These are phyloP conservation scores for Sechiopsis laciniata DNA, from an alignment of 306 rosid genomes.

Conservation along the genomic window DNA sequence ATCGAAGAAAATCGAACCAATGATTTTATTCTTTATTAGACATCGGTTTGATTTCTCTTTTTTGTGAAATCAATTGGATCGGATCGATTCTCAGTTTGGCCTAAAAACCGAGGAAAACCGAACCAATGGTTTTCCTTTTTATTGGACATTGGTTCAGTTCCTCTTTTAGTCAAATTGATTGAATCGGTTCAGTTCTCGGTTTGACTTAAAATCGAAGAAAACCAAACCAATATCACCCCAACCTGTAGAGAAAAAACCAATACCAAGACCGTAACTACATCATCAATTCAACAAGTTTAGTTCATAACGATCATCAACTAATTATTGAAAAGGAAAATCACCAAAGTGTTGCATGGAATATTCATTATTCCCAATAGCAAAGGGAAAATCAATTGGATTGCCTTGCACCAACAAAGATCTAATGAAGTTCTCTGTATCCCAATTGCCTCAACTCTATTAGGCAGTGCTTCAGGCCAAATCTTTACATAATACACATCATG, in stretches of 20 bases:
- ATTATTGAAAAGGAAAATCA: not conserved
- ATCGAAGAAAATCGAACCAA: too few species aligned
- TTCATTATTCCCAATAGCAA: not conserved
- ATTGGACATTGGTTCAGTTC: too few species aligned
- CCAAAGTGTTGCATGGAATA: slow-evolving; percentile 3
- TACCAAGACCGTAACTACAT: not conserved
- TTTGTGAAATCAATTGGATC: too few species aligned
- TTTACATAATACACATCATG: not conserved
- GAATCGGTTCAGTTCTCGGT: too few species aligned
- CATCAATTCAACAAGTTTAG: not conserved
- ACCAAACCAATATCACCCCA: too few species aligned
- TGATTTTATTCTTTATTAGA: too few species aligned
- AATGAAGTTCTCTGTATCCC: not conserved
- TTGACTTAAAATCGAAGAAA: too few species aligned
- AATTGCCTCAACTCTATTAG: not conserved
- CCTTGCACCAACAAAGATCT: not conserved
- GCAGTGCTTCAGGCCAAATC: not conserved
- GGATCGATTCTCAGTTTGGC: too few species aligned
- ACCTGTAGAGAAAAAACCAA: not conserved
- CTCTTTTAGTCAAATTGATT: too few species aligned
- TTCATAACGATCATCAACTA: not conserved
- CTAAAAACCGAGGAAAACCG: too few species aligned
- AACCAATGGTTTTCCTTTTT: too few species aligned
- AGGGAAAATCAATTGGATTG: not conserved
- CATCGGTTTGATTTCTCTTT: too few species aligned